These are phyloP conservation scores for Cutaneotrichosporon sp. DNA, from an alignment of 1,284 basidiomycete species.

Conservation along the genomic window DNA sequence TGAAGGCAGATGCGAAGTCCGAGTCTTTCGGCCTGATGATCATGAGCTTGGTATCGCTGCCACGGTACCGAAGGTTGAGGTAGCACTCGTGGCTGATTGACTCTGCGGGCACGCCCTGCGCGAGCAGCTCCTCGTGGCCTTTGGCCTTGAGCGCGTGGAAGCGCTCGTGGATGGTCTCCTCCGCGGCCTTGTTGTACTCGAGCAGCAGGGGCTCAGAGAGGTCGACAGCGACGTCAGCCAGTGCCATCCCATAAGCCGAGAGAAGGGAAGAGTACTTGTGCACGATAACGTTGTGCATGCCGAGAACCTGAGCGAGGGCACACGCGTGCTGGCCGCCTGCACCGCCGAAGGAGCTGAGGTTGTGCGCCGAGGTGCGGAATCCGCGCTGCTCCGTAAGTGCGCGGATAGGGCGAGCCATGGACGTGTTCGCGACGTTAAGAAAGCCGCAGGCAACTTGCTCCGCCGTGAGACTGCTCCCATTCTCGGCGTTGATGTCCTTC, in stretches of 20 bases:
- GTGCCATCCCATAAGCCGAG: constrained; percentile 79
- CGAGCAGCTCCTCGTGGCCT: constrained; percentile 55
- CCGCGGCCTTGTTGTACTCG: constrained; percentile 63
- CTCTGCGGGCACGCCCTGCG: constrained; percentile 64
- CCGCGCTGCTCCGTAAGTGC: constrained; percentile 87
- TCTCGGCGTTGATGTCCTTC: constrained; percentile 62
- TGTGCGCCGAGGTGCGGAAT: constrained; percentile 73
- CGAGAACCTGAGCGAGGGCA: constrained; percentile 65
- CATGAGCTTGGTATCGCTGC: constrained; percentile 78
- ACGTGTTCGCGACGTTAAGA: constrained; percentile 88
- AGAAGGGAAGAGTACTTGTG: constrained; percentile 79
- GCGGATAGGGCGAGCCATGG: constrained; percentile 88
- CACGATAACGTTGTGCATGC: constrained; percentile 76
- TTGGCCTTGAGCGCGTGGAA: constrained; percentile 58
- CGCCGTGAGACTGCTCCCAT: constrained; percentile 58
- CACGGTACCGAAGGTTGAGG: constrained; percentile 87
- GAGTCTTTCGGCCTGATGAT: constrained; percentile 57
- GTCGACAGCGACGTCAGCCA: constrained; percentile 79
- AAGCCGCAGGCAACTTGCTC: constrained; percentile 78
- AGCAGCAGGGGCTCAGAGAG: constrained; percentile 58
- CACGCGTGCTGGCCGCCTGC: constrained; percentile 90
- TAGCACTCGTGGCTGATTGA: constrained; percentile 66
- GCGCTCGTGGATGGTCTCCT: constrained; percentile 57
- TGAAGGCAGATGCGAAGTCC: constrained; percentile 74
- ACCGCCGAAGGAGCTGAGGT: constrained; percentile 83